These are phyloP conservation scores for Diaporthe amygdali DNA, from an alignment of 2,329 filamentous ascomycete species.

Conservation along the genomic window DNA sequence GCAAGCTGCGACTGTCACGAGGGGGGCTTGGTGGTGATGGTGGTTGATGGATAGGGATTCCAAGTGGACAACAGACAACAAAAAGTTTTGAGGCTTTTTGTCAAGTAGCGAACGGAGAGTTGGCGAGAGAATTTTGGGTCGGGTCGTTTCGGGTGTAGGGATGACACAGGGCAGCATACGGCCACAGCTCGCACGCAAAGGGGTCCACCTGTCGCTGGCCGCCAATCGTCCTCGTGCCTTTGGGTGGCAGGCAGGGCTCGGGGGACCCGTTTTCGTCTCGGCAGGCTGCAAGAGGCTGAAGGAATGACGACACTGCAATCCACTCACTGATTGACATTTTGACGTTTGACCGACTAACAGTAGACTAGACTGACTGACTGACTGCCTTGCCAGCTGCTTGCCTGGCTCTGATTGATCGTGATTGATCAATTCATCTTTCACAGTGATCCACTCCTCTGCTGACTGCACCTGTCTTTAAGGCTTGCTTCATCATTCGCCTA, in stretches of 20 bases:
- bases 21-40: background rate
- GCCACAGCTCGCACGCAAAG: background rate
- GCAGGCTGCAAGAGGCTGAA: slow-evolving; percentile 7
- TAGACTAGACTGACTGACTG: too few species aligned
- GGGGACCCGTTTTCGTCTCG: background rate
- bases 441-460: background rate
- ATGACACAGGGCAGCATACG: background rate
- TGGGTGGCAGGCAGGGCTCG: background rate
- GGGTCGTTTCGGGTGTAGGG: slow-evolving; percentile 17
- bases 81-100: slow-evolving; percentile 20
- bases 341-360: too few species aligned
- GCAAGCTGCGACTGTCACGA: slow-evolving; percentile 4
- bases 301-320: slow-evolving; percentile 17
- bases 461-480: background rate
- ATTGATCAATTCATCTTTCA: background rate
- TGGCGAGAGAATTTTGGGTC: slow-evolving; percentile 17
- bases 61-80: background rate
- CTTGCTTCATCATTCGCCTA: background rate
- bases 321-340: too few species aligned
- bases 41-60: slow-evolving; percentile 6
- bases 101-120: background rate
- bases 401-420: background rate
- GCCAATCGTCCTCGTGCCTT: slow-evolving; percentile 15
- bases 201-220: slow-evolving; percentile 1
- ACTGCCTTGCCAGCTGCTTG: too few species aligned